Evolutionary conservation across 805 yeast genomes (phyloP).

Genomic region (Jamesozyma hellenica): DNA sequence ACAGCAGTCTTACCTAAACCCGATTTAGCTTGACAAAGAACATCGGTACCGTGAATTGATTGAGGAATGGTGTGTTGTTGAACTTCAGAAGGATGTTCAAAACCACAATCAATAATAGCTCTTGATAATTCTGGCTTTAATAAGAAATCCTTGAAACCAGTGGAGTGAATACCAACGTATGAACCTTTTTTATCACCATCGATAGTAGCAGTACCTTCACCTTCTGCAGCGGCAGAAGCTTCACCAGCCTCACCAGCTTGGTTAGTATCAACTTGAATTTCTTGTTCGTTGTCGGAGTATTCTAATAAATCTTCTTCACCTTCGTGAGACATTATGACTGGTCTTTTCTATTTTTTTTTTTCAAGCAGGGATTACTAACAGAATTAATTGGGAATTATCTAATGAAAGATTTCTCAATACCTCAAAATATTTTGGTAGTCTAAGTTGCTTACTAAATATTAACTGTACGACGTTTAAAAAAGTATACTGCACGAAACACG

Average conservation of each 20-base stretch:
- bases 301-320: slow-evolving; percentile 99
- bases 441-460: no score
- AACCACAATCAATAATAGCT: slow-evolving; percentile 98
- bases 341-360: background rate
- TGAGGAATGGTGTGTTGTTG: slow-evolving; percentile 98
- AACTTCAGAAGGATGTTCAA: slow-evolving; percentile 98
- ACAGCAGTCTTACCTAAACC: slow-evolving; percentile 99
- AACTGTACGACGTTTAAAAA: no score
- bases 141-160: slow-evolving; percentile 95
- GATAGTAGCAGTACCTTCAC: slow-evolving; percentile 34
- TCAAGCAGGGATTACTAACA: no score
- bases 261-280: slow-evolving; percentile 54
- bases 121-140: slow-evolving; percentile 93
- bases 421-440: no score
- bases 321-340: slow-evolving; percentile 67
- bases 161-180: slow-evolving; percentile 95
- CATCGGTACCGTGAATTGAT: slow-evolving; percentile 95
- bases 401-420: no score
- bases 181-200: slow-evolving; percentile 88
- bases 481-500: no score
- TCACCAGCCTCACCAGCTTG: slow-evolving; percentile 26
- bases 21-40: slow-evolving; percentile 96
- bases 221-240: slow-evolving; percentile 19
- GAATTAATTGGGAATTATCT: no score
- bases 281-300: slow-evolving; percentile 97